Evolutionary conservation across 73 alveolate species (phyloP), one percentile per base, ranked within the genome.

Genomic region (Symbiodinium pilosum): DNA sequence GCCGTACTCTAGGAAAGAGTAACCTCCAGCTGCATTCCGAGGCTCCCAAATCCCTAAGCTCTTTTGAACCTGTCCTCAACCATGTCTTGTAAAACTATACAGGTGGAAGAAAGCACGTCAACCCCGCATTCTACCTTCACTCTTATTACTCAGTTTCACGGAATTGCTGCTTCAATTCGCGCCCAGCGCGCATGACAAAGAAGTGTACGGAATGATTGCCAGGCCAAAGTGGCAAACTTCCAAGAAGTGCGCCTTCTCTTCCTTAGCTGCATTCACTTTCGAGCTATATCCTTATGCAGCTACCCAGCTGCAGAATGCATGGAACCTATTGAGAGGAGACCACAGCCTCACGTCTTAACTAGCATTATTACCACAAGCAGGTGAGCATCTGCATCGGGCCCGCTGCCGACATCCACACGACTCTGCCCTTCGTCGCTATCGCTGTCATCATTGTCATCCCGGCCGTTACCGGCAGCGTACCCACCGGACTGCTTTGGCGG

Each of bases 1-100:
- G 68, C 94, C 94, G 39, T 87, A 87, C 64, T 87, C 94, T 84
- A 87, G 38, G 43, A 87, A 87, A 21, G 94, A 87, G 30, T 87
- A 87, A 47, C 94, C 94, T 87, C 43, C 42, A 34, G 69, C n/a
- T n/a, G n/a, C n/a, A n/a, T n/a, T n/a, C n/a, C n/a, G n/a, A n/a
- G n/a, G 12, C 42, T 14, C n/a, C 41, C 18, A 69, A 9, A n/a
- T n/a, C n/a, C n/a, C n/a, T n/a, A n/a, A n/a, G n/a, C n/a, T n/a
- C n/a, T n/a, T n/a, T n/a, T n/a, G n/a, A n/a, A n/a, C n/a, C n/a
- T n/a, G n/a, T n/a, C n/a, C n/a, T 40, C 18, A 30, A 30, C 84
- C 18, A 41, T 71, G 85, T 1, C 39, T 21, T 12, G 12, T 30
- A 3, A 28, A 6, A 32, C 28, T 43, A 32, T 8, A 12, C n/a